Evolutionary conservation across 2,329 filamentous ascomycete genomes (phyloP), one percentile per base, ranked within the genome.

Genomic region (Fusarium nisikadoi): DNA sequence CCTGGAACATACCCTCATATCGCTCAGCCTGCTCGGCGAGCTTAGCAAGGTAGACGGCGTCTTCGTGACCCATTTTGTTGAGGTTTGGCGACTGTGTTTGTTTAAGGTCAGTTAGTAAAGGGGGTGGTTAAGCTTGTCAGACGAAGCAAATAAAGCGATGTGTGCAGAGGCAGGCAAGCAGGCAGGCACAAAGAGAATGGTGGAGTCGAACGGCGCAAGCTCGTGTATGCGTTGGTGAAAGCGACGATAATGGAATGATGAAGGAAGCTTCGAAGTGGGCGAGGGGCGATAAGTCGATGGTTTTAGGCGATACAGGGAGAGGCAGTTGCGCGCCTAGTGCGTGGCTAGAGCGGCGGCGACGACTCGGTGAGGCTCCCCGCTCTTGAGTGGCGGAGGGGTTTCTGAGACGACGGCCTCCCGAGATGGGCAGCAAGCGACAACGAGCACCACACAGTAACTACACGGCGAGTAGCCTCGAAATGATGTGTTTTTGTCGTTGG

Each of bases 1-100:
- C 25, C 45, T 46, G 49, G 19, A 67, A 69, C 60, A 81, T 88
- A 98, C 96, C 96, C 90, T 99, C 96, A 87, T 99, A 99, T 85
- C 96, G 95, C 92, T 99, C 96, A 86, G 96, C 96, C 92, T 99
- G 96, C 92, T 99, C 96, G 84, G 96, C 96, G 86, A 99, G 93
- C 94, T 98, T 98, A 87, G 96, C 96, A 85, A 98, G 93, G 87
- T 98, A 98, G 83, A 99, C 96, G 81, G 95, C 95, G 88, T 98
- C 95, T 91, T 98, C 95, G 90, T 97, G 94, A 91, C 93, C 94
- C 95, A 98, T 98, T 88, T 88, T 95, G 89, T 83, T 85, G 79
- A 76, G 79, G 72, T 79, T 72, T 78, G 67, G 60, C 62, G 70
- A 75, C 75, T 77, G 67, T 66, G 65, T 67, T 53, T 66, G 65